These are phyloP conservation scores for Grosmannia clavigera DNA, from an alignment of 2,329 filamentous ascomycete species.

Conservation along the genomic window DNA sequence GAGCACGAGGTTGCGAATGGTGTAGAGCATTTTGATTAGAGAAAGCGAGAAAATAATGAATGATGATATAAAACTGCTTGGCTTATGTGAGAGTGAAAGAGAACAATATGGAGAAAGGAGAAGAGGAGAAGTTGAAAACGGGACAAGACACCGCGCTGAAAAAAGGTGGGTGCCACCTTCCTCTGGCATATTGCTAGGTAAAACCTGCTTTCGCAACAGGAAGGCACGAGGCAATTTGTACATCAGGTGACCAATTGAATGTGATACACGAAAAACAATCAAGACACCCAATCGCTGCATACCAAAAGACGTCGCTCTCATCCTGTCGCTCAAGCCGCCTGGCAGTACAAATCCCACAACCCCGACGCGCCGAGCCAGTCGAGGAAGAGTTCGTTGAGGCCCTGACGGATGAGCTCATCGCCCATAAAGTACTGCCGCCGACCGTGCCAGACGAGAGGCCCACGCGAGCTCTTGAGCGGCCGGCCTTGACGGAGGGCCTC, in stretches of 20 bases:
- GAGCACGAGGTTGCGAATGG: not conserved
- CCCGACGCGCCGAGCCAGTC: not conserved
- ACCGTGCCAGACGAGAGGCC: not conserved
- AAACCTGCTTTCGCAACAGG: too few relatives aligned
- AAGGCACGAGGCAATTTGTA: too few relatives aligned
- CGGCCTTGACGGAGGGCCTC: not conserved
- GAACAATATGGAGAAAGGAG: not conserved
- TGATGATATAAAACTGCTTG: too few relatives aligned
- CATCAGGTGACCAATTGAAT: too few relatives aligned
- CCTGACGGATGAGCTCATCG: not conserved
- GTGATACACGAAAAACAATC: too few relatives aligned
- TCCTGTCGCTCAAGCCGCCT: not conserved
- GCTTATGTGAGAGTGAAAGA: not conserved
- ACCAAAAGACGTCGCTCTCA: not conserved
- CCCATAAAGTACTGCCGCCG: not conserved
- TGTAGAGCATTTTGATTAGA: not conserved
- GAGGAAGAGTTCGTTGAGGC: not conserved
- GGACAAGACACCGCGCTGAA: not conserved
- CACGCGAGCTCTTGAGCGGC: not conserved
- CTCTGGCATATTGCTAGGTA: too few relatives aligned
- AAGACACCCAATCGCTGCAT: too few relatives aligned
- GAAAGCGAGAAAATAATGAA: not conserved
- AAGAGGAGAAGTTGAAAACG: not conserved
- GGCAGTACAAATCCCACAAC: not conserved
- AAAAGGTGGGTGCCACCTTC: too few relatives aligned